Base-by-base conservation (phyloP, 2,329 filamentous ascomycete species). In the Fusarium duplospermum region DNA sequence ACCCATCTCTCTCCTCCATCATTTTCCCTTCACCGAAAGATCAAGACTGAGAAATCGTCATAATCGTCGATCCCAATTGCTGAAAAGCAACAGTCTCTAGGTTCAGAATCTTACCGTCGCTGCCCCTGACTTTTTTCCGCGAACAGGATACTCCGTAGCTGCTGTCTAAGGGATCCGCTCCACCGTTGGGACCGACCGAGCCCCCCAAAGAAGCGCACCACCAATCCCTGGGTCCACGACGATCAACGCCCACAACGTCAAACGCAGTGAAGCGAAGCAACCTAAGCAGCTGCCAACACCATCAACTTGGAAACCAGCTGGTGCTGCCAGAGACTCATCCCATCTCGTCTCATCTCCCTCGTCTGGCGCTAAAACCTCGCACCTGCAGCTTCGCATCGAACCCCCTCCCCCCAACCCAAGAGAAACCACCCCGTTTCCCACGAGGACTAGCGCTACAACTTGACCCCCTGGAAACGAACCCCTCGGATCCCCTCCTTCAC, bases 41-140 rank as follows among this genome's bases (percentile, higher is more conserved):
- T 22, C 22, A 58, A 40, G 16, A 16, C 52, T 33, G 54, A 50
- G 10, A 31, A 29, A 62, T 74, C 64, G 71, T 66, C 71, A 65
- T 74, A 65, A 69, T 74, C 58, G 61, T 57, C 58, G 71, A 73
- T 73, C 67, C 56, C 60, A 54, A 63, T 73, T 36, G 58, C 24
- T 36, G 29, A 24, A 42, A 62, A 52, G 20, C 31, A 33, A 27
- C 45, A 33, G 20, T 24, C 42, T 47, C 42, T 45, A 63, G 58
- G 70, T 67, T 63, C 54, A 65, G 64, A 68, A 73, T 56, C 60
- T 60, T 18, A 36, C 73, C 63, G 40, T 63, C 20, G 54, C 45
- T 36, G 58, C 64, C 65, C 69, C 60, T 72, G 40, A 68, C 50
- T 54, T 47, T 52, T 60, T 52, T 33, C 42, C 38, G 52, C 67